A percentile compares a stretch with the other conserved stretches of the same genome.
Evolutionary conservation across 2,329 filamentous ascomycete species (phyloP).

Genomic region (Microthyrium microscopicum): DNA sequence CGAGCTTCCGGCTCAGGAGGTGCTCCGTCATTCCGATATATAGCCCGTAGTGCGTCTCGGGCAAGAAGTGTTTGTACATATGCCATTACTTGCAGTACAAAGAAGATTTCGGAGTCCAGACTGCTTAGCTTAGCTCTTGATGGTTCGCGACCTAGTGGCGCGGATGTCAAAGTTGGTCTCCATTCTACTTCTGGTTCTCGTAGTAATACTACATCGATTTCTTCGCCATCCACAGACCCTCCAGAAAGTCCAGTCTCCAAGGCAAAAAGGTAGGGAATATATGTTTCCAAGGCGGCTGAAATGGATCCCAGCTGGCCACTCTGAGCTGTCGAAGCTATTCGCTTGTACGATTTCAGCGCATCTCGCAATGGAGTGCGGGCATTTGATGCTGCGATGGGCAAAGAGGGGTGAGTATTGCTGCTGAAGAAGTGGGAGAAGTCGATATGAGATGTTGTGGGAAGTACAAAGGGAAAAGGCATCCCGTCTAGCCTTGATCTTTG

Average conservation of each 20-base stretch:
- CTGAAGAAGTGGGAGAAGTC: constrained; percentile 62
- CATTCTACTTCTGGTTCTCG: constrained; percentile 58
- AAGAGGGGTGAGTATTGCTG: constrained; percentile 73
- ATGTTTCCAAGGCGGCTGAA: constrained; percentile 52
- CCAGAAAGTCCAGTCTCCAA: constrained; percentile 56
- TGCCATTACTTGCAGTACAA: constrained; percentile 60
- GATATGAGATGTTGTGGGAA: constrained; percentile 80
- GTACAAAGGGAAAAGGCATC: constrained; percentile 85
- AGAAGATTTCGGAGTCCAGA: constrained; percentile 70
- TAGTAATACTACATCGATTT: constrained; percentile 50
- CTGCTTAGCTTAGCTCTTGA: constrained; percentile 53
- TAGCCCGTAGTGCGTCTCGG: constrained; percentile 51
- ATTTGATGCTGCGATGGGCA: constrained; percentile 68
- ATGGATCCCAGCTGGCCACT: constrained; percentile 53
- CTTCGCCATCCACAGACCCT: constrained; percentile 38
- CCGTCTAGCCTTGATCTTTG: too few species aligned
- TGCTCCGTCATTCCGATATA: constrained; percentile 34
- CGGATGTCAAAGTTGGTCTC: constrained; percentile 55
- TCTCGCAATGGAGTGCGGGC: constrained; percentile 70
- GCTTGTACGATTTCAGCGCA: constrained; percentile 76
- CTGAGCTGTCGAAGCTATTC: constrained; percentile 57
- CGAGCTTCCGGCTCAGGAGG: constrained; percentile 30
- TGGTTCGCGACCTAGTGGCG: constrained; percentile 36
- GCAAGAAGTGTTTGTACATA: constrained; percentile 59
- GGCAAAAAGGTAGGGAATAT: constrained; percentile 69